Evolutionary conservation across 805 yeast genomes (phyloP).

Genomic region (Barnettozyma botsteinii): DNA sequence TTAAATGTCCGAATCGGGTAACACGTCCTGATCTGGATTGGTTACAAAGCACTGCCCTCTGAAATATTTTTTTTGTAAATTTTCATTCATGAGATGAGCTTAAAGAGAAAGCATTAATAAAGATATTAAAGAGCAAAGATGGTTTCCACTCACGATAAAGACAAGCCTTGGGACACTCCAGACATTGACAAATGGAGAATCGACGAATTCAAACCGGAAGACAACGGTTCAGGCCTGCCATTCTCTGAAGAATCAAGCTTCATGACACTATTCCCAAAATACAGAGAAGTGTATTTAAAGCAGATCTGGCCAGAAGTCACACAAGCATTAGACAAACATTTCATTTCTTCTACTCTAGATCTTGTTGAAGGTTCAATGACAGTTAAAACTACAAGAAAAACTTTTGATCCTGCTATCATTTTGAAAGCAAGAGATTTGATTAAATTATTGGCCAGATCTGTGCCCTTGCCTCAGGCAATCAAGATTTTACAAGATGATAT

Average conservation of each 20-base stretch:
- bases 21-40: not conserved
- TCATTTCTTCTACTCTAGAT: slow-evolving; percentile 79
- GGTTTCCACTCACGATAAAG: slow-evolving; percentile 91
- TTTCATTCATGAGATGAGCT: slow-evolving; percentile 6
- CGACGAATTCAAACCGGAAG: slow-evolving; percentile 86
- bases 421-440: slow-evolving; percentile 93
- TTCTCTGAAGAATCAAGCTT: slow-evolving; percentile 96
- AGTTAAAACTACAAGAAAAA: slow-evolving; percentile 90
- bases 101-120: not conserved
- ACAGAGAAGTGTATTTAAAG: slow-evolving; percentile 85
- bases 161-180: slow-evolving; percentile 97
- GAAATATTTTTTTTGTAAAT: not conserved
- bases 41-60: not conserved
- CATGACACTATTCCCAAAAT: slow-evolving; percentile 93
- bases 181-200: slow-evolving; percentile 90
- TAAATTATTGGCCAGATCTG: slow-evolving; percentile 89
- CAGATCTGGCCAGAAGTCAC: slow-evolving; percentile 94
- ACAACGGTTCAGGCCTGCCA: slow-evolving; percentile 78
- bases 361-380: slow-evolving; percentile 97
- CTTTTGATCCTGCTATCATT: slow-evolving; percentile 91
- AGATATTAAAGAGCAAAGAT: slow-evolving; percentile 30
- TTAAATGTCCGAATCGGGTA: not conserved
- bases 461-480: slow-evolving; percentile 94
- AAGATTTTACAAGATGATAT: slow-evolving; percentile 86
- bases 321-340: slow-evolving; percentile 62